A percentile compares a stretch with the other conserved stretches of the same genome.
Evolutionary conservation across 768 basidiomycete species (phyloP).

Genomic region (Auricularia sp.): DNA sequence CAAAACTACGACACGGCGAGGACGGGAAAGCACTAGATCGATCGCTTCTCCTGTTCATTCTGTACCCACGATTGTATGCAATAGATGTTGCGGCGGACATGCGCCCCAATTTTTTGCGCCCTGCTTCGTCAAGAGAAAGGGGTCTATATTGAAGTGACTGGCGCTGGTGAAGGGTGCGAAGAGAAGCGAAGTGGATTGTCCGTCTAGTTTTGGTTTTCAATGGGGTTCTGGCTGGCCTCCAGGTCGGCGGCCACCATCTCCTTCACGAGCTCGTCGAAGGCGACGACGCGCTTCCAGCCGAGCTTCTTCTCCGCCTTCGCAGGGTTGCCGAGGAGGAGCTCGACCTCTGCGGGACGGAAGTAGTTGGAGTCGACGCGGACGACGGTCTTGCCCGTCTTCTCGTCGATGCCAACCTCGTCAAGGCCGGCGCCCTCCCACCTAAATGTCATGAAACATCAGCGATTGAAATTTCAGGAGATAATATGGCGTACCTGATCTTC

Average conservation of each 20-base stretch:
- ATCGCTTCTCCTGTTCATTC: too few relatives aligned
- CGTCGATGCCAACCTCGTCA: slow-evolving; percentile 66
- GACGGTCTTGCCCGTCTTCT: slow-evolving; percentile 55
- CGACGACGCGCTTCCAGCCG: slow-evolving; percentile 82
- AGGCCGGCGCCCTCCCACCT: slow-evolving; percentile 76
- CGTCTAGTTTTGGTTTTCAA: slow-evolving; percentile 72
- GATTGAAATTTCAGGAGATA: too few relatives aligned
- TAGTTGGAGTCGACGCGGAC: slow-evolving; percentile 82
- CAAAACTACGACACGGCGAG: slow-evolving; percentile 51
- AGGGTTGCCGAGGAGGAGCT: slow-evolving; percentile 82
- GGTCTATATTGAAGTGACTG: too few relatives aligned
- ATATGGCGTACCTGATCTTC: slow-evolving; percentile 45
- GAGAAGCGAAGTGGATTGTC: neutral
- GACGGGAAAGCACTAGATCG: neutral
- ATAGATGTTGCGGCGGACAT: too few relatives aligned
- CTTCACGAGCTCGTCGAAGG: slow-evolving; percentile 73
- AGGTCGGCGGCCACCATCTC: slow-evolving; percentile 89
- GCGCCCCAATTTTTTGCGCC: too few relatives aligned
- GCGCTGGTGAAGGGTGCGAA: neutral
- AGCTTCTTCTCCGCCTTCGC: slow-evolving; percentile 81
- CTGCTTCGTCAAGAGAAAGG: too few relatives aligned
- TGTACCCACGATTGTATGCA: too few relatives aligned
- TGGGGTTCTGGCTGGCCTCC: slow-evolving; percentile 56
- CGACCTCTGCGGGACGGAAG: slow-evolving; percentile 94
- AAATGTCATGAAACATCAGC: slow-evolving; percentile 3